Conservation (phyloP, 345 rosid genomes). For the Gossypium sturtianum region DNA sequence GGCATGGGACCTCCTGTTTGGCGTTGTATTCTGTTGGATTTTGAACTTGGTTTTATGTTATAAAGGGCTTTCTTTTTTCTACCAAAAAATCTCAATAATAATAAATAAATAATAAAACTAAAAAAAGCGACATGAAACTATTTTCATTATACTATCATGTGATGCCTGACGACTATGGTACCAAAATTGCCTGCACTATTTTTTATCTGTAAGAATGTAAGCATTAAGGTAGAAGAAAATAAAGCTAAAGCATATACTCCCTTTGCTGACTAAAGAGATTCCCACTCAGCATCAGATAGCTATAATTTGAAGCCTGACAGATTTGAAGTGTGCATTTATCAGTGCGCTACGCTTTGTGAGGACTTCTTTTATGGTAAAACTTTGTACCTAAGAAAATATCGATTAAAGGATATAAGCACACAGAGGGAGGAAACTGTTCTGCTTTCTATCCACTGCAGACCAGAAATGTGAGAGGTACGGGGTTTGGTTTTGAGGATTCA, state of each 20-base stretch:
- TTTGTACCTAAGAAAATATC: not conserved
- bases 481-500: no score
- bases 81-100: no score
- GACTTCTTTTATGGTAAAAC: not conserved
- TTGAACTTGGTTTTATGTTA: no score
- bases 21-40: no score
- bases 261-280: conserved; percentile 2
- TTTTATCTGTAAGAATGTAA: not conserved
- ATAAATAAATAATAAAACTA: no score
- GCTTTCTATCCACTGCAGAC: not conserved
- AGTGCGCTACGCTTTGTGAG: not conserved
- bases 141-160: not conserved
- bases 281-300: not conserved
- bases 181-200: not conserved
- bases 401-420: not conserved
- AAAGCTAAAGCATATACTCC: not conserved
- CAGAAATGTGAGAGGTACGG: no score
- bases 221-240: no score
- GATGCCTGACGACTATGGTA: not conserved
- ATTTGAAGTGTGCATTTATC: not conserved
- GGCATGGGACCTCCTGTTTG: no score
- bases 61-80: no score
- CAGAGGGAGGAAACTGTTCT: not conserved
- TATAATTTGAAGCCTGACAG: not conserved
- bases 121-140: not conserved